phyloP scores from a whole-genome alignment of 371 early-diverging fungal species.

The Mortierella sp. region DNA sequence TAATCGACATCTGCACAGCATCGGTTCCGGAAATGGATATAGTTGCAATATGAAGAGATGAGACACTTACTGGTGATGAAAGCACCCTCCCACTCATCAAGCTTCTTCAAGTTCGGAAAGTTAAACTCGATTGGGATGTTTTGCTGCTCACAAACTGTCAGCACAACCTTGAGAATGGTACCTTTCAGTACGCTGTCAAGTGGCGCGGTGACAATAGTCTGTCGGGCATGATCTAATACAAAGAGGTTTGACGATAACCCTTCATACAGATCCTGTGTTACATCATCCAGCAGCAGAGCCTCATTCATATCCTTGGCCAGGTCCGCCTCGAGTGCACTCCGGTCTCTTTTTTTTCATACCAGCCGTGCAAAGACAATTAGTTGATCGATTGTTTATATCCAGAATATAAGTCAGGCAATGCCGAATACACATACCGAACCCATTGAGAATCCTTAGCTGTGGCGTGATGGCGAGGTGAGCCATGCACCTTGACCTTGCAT shows the following conservation, averaged over 20 bases:
- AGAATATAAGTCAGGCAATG: too few relatives aligned
- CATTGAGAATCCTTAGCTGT: conserved; percentile 74
- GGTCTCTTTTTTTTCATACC: conserved; percentile 13
- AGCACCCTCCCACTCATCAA: conserved; percentile 66
- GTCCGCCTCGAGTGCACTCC: conserved; percentile 44
- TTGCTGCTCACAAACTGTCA: conserved; percentile 59
- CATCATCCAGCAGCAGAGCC: conserved; percentile 62
- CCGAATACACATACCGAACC: conserved; percentile 64
- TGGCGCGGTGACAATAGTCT: conserved; percentile 64
- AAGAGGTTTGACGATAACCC: conserved; percentile 76
- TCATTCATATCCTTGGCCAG: conserved; percentile 64
- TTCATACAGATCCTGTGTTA: conserved; percentile 64
- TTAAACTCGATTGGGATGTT: conserved; percentile 60
- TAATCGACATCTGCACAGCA: too few relatives aligned
- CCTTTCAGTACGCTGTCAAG: conserved; percentile 68
- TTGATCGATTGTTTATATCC: too few relatives aligned
- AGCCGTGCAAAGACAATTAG: too few relatives aligned
- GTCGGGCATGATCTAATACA: conserved; percentile 50
- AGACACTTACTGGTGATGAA: conserved; percentile 65
- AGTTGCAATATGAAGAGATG: neutral
- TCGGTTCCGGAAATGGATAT: too few relatives aligned
- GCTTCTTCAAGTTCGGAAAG: conserved; percentile 60
- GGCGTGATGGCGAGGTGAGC: conserved; percentile 60
- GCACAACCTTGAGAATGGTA: conserved; percentile 59
- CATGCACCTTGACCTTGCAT: conserved; percentile 60